Evolutionary conservation across 169 alveolate species (phyloP).

Genomic region (Sarcocystis neurona): DNA sequence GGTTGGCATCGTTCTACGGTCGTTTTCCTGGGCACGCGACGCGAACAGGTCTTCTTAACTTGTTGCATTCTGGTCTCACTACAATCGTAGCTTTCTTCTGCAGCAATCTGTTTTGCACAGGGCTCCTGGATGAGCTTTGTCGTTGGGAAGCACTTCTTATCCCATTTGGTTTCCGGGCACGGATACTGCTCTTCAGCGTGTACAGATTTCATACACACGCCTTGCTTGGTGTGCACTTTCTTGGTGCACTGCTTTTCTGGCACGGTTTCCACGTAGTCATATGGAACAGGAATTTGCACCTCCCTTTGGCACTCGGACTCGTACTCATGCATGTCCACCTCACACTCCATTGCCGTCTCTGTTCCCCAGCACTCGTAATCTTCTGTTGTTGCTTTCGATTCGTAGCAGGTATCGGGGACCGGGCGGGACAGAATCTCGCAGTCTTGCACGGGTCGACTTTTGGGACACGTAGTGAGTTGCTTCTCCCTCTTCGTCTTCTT

Average conservation of each 20-base stretch:
- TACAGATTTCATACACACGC: slow-evolving; percentile 50
- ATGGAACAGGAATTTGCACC: slow-evolving; percentile 53
- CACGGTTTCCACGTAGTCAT: slow-evolving; percentile 52
- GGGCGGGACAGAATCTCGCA: slow-evolving; percentile 57
- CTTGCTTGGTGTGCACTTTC: slow-evolving; percentile 36
- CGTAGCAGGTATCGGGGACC: slow-evolving; percentile 54
- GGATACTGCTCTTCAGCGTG: slow-evolving; percentile 63
- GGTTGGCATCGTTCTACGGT: slow-evolving; percentile 48
- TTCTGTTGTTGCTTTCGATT: slow-evolving; percentile 30
- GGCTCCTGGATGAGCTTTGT: slow-evolving; percentile 55
- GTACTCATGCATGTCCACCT: slow-evolving; percentile 58
- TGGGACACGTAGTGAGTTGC: slow-evolving; percentile 48
- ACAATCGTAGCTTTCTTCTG: slow-evolving; percentile 61
- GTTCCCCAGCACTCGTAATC: slow-evolving; percentile 67
- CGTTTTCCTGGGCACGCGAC: slow-evolving; percentile 58
- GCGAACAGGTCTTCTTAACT: slow-evolving; percentile 57
- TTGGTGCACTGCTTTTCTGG: slow-evolving; percentile 56
- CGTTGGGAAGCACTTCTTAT: slow-evolving; percentile 43
- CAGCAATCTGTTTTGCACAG: slow-evolving; percentile 39
- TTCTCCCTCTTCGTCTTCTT: slow-evolving; percentile 37
- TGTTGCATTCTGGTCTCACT: slow-evolving; percentile 55
- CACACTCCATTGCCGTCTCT: slow-evolving; percentile 61
- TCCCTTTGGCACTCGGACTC: slow-evolving; percentile 50
- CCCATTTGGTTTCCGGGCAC: slow-evolving; percentile 63
- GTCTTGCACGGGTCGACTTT: slow-evolving; percentile 12